Base-by-base conservation (phyloP, 164 flowering plant genomes). In the Taxillus chinensis region DNA sequence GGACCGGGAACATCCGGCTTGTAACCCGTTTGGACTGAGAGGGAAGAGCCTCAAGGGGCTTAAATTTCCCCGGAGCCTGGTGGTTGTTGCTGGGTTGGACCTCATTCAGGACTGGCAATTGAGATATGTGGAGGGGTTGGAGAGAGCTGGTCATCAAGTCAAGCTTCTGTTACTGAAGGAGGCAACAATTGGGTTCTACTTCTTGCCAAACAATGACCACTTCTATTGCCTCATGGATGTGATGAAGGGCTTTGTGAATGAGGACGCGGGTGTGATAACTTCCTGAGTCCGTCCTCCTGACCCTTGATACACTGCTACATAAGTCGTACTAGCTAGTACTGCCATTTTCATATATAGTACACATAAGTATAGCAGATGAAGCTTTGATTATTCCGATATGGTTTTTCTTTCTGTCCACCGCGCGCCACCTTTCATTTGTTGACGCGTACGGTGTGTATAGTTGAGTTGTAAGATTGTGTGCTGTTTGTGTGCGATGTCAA, bases 181-280 rank as follows among this genome's bases (percentile, higher is more conserved):
- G 64, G 91, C 91, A 9, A 83, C 91, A 2, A 82, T 86, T 40
- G 91, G 91, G 38, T 86, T 86, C 80, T 86, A 80, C 69, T 82
- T 86, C 84, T 74, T 83, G 74, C 88, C 91, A 0, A 86, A 86
- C 17, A 86, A 80, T 57, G 82, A 78, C 4, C 83, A 86, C 59
- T 86, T 83, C 76, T 72, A 73, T 51, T 61, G 65, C 56, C 74
- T 83, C 38, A 82, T 83, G 85, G 82, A 75, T 52, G 81, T 82
- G 75, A 77, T 86, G 13, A 79, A 68, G 9, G 72, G 52, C 64
- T 83, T 86, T 43, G 69, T 86, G 61, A 68, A 75, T 65, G 45
- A 73, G 67, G 65, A 73, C 69, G 64, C 78, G 73, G 68, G 62
- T 78, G 77, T 74, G 38, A 81, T 76, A 76, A n/a, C 50, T 62